Base-by-base conservation (phyloP, 106 monocot genomes). In the Ottelia alismoides region DNA sequence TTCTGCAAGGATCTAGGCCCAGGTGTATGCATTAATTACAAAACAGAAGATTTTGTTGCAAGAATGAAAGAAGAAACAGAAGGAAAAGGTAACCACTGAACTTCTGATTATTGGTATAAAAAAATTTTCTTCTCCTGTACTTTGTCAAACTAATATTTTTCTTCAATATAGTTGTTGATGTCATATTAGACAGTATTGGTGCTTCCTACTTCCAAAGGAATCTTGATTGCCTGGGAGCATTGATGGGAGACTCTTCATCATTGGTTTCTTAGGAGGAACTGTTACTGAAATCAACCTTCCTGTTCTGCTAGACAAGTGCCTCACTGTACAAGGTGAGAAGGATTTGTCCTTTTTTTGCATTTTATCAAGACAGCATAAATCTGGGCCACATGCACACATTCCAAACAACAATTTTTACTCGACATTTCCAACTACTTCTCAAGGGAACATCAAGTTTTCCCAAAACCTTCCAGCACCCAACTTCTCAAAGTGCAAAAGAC, bases 11-110 rank as follows among this genome's bases (percentile, higher is more conserved):
- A 70, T 35, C 74, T 82, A 32, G 96, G 96, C 61, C 89, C 96
- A 20, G 96, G 89, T 66, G 79, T 89, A 11, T 89, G 96, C 85
- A 89, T 89, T 27, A 89, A 89, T 55, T 98, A 98, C 58, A 98
- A 89, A 49, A 74, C 82, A 4, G 96, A 98, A 82, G 96, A 98
- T 51, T 98, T 98, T 65, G 89, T 85, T 48, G 73, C 74, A 12
- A 66, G 89, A 1, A 64, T 98, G 4, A 85, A 85, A 64, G 85
- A 98, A 77, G 89, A 98, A 79, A 98, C 96, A 9, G 76, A 62
- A 46, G 96, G 89, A 52, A 82, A 89, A 62, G 96, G 96, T 98
- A 55, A 45, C 32, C 5, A 6, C 21, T 12, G 9, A 30, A 0
- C 22, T 40, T 31, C 30, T 17, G 22, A 45, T 20, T 52, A 51